These are phyloP conservation scores for Penicillium sp. DNA, from an alignment of 2,329 filamentous ascomycete genomes.

Conservation along the genomic window DNA sequence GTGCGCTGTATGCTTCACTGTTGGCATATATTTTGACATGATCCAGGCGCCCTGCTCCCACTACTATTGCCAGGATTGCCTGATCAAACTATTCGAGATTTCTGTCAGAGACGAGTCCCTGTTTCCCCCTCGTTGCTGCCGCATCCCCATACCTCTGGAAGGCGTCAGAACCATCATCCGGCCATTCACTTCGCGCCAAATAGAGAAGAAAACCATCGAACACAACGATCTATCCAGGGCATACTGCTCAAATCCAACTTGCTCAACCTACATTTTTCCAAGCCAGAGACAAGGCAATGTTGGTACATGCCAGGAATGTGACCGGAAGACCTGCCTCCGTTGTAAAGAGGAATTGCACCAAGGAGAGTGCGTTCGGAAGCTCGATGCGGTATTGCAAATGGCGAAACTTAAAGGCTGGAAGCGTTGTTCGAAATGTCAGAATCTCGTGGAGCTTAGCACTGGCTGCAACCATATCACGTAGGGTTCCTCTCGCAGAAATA, in stretches of 20 bases:
- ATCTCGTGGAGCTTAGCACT: conserved; percentile 43
- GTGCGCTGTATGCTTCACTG: no score
- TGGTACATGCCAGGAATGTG: conserved; percentile 26
- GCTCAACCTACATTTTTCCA: conserved; percentile 30
- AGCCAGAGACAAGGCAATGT: conserved; percentile 14
- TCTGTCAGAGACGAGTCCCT: conserved; percentile 27
- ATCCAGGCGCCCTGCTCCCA: conserved; percentile 21
- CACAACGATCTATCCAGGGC: conserved; percentile 25
- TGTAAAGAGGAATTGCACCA: conserved; percentile 29
- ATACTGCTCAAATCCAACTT: conserved; percentile 30
- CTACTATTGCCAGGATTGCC: conserved; percentile 28
- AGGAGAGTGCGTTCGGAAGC: conserved; percentile 29
- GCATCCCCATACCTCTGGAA: conserved; percentile 16
- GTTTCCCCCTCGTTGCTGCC: conserved; percentile 36
- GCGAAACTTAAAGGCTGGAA: conserved; percentile 74
- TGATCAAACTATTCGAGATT: conserved; percentile 20
- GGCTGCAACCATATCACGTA: conserved; percentile 44
- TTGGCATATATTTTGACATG: no score
- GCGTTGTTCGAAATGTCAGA: conserved; percentile 73
- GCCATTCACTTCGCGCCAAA: conserved; percentile 7
- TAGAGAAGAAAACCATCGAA: conserved; percentile 29
- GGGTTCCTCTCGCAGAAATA: conserved; percentile 1
- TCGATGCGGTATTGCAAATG: conserved; percentile 56
- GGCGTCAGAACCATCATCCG: not conserved
- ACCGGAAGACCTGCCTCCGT: conserved; percentile 23